phyloP scores from a whole-genome alignment of 2,329 filamentous ascomycete species.

The Thelonectria discophora region DNA sequence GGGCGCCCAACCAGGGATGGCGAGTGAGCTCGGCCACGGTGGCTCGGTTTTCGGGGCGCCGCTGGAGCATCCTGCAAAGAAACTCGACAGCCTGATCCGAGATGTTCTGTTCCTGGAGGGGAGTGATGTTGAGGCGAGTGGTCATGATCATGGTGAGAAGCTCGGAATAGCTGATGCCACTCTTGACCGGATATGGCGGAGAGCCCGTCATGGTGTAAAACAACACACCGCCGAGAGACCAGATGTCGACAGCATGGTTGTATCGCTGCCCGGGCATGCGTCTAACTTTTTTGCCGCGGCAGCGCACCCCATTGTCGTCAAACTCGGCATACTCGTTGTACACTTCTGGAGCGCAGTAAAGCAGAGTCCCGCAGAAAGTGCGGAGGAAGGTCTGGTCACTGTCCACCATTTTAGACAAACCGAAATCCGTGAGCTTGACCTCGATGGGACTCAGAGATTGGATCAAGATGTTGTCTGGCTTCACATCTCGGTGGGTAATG shows the following conservation, averaged over 20 bases:
- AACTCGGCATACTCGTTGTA: conserved; percentile 78
- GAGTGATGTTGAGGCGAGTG: conserved; percentile 70
- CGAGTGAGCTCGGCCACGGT: conserved; percentile 74
- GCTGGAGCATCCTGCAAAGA: conserved; percentile 79
- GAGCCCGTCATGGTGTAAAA: conserved; percentile 84
- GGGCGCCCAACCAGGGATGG: conserved; percentile 75
- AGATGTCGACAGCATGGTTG: conserved; percentile 91
- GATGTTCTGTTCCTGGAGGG: conserved; percentile 66
- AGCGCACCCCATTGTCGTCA: conserved; percentile 74
- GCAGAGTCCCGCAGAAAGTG: conserved; percentile 93
- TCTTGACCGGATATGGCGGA: conserved; percentile 83
- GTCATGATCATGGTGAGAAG: conserved; percentile 91
- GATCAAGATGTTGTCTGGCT: conserved; percentile 96
- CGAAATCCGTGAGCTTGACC: conserved; percentile 96
- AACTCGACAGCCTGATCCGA: conserved; percentile 78
- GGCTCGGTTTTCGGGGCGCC: conserved; percentile 80
- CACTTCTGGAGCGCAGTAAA: conserved; percentile 97
- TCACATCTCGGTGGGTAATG: conserved; percentile 98
- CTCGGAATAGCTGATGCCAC: conserved; percentile 78
- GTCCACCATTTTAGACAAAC: conserved; percentile 91
- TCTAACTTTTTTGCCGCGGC: conserved; percentile 69
- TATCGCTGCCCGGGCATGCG: conserved; percentile 73
- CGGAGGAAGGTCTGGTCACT: conserved; percentile 91
- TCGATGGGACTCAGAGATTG: conserved; percentile 74
- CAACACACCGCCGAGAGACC: conserved; percentile 93